Evolutionary conservation across 306 rosid genomes (phyloP).

Genomic region (Acmispon strigosus): DNA sequence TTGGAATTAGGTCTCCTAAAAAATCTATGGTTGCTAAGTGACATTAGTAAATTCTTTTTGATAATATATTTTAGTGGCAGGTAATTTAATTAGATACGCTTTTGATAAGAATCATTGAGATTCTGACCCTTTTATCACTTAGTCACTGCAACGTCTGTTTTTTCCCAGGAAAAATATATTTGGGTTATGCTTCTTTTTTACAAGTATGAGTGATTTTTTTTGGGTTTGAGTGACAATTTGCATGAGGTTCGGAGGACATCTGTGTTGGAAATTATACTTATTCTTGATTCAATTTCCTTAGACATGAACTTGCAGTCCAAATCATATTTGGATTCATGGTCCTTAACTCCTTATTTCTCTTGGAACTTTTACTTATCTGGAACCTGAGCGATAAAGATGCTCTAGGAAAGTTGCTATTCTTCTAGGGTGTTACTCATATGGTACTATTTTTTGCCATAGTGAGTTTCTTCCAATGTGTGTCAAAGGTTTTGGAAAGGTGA

Average conservation of each 20-base stretch:
- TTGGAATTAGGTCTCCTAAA: neutral
- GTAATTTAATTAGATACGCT: neutral
- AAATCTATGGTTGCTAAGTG: neutral
- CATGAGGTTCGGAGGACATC: neutral
- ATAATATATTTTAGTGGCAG: neutral
- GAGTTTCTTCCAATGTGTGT: too few species aligned
- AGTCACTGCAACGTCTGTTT: neutral
- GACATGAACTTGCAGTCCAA: neutral
- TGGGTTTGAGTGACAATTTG: neutral
- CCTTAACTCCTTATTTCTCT: neutral
- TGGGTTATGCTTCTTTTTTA: neutral
- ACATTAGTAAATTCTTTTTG: neutral
- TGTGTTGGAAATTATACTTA: neutral
- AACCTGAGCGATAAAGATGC: neutral
- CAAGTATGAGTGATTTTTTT: neutral
- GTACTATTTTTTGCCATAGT: neutral
- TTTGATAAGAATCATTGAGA: neutral
- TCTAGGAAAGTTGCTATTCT: neutral
- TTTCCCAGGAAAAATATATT: neutral
- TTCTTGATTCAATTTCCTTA: neutral
- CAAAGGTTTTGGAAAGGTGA: too few species aligned
- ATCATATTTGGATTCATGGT: neutral
- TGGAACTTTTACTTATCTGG: neutral
- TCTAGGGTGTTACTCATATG: neutral
- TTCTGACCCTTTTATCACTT: neutral